Evolutionary conservation across 2,329 filamentous ascomycete species (phyloP).

Genomic region (Colletotrichum lentis): DNA sequence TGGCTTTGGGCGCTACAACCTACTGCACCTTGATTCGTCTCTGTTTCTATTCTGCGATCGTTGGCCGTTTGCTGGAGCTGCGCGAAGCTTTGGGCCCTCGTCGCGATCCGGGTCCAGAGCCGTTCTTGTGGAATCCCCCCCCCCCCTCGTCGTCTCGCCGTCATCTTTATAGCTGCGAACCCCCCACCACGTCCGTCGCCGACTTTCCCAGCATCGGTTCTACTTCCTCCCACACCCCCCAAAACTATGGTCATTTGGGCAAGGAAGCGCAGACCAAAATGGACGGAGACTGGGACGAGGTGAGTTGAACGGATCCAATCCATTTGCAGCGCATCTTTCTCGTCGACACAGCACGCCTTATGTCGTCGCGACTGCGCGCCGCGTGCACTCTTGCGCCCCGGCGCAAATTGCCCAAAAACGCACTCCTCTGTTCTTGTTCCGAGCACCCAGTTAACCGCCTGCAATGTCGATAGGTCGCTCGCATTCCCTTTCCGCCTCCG

Average conservation of each 20-base stretch:
- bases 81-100: slow-evolving; percentile 26
- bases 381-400: slow-evolving; percentile 26
- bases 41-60: slow-evolving; percentile 5
- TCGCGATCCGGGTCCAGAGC: slow-evolving; percentile 12
- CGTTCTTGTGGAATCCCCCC: too few species aligned
- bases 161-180: not conserved
- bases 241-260: slow-evolving; percentile 47
- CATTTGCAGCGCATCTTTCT: not conserved
- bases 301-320: slow-evolving; percentile 48
- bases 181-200: slow-evolving; percentile 8
- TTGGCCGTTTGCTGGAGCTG: slow-evolving; percentile 17
- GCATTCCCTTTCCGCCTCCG: slow-evolving; percentile 81
- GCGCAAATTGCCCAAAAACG: slow-evolving; percentile 38
- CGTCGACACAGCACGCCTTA: not conserved
- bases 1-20: slow-evolving; percentile 23
- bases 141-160: not conserved
- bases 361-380: not conserved
- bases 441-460: slow-evolving; percentile 24
- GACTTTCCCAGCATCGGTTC: not conserved
- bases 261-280: slow-evolving; percentile 57
- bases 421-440: slow-evolving; percentile 7
- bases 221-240: not conserved
- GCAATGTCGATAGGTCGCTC: slow-evolving; percentile 69
- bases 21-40: slow-evolving; percentile 22
- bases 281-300: slow-evolving; percentile 76